phyloP scores from a whole-genome alignment of 352 stramenopile species.

The Peronospora destructor region DNA sequence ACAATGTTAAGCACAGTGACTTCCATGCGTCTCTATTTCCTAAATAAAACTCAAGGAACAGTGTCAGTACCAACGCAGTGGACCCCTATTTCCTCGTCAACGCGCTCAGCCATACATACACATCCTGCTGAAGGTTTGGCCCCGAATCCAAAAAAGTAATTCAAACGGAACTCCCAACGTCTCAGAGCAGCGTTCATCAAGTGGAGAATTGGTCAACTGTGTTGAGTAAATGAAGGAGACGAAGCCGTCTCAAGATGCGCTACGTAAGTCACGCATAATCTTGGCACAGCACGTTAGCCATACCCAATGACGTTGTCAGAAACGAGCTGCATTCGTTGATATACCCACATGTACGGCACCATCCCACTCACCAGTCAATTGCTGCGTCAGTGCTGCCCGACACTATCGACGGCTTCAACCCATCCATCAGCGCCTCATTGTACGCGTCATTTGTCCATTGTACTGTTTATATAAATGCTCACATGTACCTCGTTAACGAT shows the following conservation, averaged over 20 bases:
- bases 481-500: slow-evolving; percentile 8
- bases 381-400: slow-evolving; percentile 56
- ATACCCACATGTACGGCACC: slow-evolving; percentile 81
- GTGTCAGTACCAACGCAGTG: slow-evolving; percentile 70
- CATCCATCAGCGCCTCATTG: slow-evolving; percentile 14
- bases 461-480: slow-evolving; percentile 2
- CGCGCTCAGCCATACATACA: slow-evolving; percentile 49
- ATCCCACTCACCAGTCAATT: slow-evolving; percentile 87
- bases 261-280: slow-evolving; percentile 33
- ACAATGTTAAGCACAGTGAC: slow-evolving; percentile 3
- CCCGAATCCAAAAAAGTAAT: slow-evolving; percentile 45
- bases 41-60: slow-evolving; percentile 30
- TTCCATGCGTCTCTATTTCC: slow-evolving; percentile 76
- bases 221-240: slow-evolving; percentile 54
- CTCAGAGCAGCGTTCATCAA: slow-evolving; percentile 72
- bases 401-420: slow-evolving; percentile 44
- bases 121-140: slow-evolving; percentile 63
- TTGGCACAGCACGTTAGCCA: slow-evolving; percentile 16
- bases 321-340: slow-evolving; percentile 91
- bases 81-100: slow-evolving; percentile 59
- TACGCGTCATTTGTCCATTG: slow-evolving; percentile 11
- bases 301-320: slow-evolving; percentile 88
- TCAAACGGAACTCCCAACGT: slow-evolving; percentile 64
- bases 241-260: slow-evolving; percentile 34
- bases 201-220: slow-evolving; percentile 62